phyloP scores from a whole-genome alignment of 768 basidiomycete genomes.

The Termitomyces bulborhizus region DNA sequence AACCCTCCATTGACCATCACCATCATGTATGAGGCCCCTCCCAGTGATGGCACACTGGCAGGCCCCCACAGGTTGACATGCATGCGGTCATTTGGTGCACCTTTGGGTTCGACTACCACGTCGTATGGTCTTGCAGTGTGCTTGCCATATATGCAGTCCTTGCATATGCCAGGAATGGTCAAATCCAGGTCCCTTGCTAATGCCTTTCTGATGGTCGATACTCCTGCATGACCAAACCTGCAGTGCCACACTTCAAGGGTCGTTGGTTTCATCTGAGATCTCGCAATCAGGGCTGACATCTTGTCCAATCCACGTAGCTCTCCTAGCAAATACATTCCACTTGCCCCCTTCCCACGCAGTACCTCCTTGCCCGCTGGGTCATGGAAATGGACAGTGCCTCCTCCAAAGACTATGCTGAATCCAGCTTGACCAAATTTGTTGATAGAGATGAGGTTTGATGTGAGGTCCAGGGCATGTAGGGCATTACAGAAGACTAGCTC shows the following conservation, averaged over 20 bases:
- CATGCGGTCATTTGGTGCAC: not conserved
- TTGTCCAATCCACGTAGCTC: not conserved
- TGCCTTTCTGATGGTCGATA: slow-evolving; percentile 10
- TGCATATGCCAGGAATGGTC: slow-evolving; percentile 4
- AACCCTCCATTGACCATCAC: slow-evolving; percentile 16
- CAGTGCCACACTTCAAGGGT: no score
- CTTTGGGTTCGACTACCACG: slow-evolving; percentile 12
- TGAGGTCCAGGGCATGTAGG: not conserved
- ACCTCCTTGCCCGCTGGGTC: not conserved
- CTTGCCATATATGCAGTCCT: not conserved
- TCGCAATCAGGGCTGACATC: not conserved
- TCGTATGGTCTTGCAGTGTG: slow-evolving; percentile 13
- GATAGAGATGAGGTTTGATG: not conserved
- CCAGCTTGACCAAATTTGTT: not conserved
- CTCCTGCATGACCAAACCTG: slow-evolving; percentile 14
- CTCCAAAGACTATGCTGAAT: no score
- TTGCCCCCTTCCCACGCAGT: not conserved
- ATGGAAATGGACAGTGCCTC: no score
- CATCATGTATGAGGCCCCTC: slow-evolving; percentile 19
- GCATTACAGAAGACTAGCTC: no score
- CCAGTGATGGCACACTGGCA: slow-evolving; percentile 6
- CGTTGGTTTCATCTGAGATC: slow-evolving; percentile 8
- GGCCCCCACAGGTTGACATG: slow-evolving; percentile 8
- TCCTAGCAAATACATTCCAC: not conserved
- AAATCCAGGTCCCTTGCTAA: slow-evolving; percentile 1